phyloP scores from a whole-genome alignment of 768 basidiomycete genomes.

The Nevesoporus exiguus region DNA sequence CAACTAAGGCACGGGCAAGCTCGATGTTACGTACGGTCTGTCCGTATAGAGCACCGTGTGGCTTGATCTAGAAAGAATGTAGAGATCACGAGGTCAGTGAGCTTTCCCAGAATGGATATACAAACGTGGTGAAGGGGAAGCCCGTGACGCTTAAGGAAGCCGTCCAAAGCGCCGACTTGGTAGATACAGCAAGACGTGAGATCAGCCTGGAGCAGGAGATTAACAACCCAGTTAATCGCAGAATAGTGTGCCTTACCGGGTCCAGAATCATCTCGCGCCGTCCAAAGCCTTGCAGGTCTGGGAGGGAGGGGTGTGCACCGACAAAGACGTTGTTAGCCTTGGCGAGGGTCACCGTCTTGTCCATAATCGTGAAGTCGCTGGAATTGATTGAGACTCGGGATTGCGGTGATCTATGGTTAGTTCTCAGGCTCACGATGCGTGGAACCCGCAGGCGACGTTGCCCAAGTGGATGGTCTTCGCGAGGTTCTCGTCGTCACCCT shows the following conservation, averaged over 20 bases:
- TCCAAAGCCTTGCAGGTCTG: conserved; percentile 63
- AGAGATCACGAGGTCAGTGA: neutral
- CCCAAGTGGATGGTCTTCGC: conserved; percentile 58
- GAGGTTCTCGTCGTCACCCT: conserved; percentile 52
- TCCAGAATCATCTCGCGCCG: conserved; percentile 61
- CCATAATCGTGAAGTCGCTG: conserved; percentile 65
- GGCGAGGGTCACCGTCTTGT: conserved; percentile 55
- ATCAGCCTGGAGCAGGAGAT: conserved; percentile 40
- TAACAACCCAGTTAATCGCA: neutral
- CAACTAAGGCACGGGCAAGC: conserved; percentile 52
- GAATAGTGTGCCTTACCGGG: conserved; percentile 37
- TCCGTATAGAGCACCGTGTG: conserved; percentile 60
- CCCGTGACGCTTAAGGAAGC: conserved; percentile 53
- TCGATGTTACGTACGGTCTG: conserved; percentile 54
- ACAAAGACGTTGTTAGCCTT: conserved; percentile 52
- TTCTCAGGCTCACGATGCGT: conserved; percentile 46
- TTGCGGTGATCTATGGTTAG: neutral
- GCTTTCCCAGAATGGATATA: neutral
- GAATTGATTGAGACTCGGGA: neutral
- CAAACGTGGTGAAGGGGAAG: conserved; percentile 55
- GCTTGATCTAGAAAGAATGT: conserved; percentile 44
- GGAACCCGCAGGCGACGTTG: conserved; percentile 67
- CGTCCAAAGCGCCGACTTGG: conserved; percentile 63
- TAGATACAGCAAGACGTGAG: conserved; percentile 57
- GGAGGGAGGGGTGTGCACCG: conserved; percentile 66